phyloP scores from a whole-genome alignment of 108 stramenopile genomes.

The Stephanodiscus triporus region DNA sequence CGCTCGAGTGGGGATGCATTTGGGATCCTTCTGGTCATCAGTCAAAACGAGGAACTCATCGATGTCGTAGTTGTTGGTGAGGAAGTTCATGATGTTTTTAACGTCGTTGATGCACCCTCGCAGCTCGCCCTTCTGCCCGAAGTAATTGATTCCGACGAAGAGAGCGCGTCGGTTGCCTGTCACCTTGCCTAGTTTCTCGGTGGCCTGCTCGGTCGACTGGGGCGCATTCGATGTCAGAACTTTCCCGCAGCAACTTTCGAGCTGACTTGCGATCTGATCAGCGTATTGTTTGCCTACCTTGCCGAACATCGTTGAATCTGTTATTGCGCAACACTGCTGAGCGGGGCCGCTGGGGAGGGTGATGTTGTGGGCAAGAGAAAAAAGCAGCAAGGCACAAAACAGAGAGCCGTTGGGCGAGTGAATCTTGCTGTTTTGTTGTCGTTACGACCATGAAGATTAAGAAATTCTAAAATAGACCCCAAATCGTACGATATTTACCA shows the following conservation, averaged over 20 bases:
- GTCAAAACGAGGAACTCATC: slow-evolving; percentile 33
- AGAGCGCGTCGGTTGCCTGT: slow-evolving; percentile 10
- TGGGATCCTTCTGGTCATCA: slow-evolving; percentile 29
- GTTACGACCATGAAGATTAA: no score
- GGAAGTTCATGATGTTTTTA: slow-evolving; percentile 38
- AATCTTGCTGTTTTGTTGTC: no score
- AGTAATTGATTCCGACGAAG: slow-evolving; percentile 47
- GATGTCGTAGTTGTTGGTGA: slow-evolving; percentile 8
- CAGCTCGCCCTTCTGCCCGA: slow-evolving; percentile 39
- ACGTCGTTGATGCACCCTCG: slow-evolving; percentile 47
- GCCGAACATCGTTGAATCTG: slow-evolving; percentile 12
- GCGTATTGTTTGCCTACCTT: slow-evolving; percentile 13
- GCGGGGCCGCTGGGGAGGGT: no score
- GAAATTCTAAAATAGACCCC: no score
- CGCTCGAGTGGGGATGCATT: slow-evolving; percentile 21
- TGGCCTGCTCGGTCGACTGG: slow-evolving; percentile 15
- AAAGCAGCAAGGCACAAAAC: no score
- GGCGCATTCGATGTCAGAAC: slow-evolving; percentile 1
- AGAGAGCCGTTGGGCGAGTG: no score
- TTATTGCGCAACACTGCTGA: no score
- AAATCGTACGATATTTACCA: no score
- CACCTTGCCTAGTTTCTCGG: slow-evolving; percentile 4
- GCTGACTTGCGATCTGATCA: slow-evolving; percentile 6
- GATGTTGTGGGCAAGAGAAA: no score
- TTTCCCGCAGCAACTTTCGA: not conserved